Base-by-base conservation (phyloP, 1,284 basidiomycete species). In the Mycena citricolor region DNA sequence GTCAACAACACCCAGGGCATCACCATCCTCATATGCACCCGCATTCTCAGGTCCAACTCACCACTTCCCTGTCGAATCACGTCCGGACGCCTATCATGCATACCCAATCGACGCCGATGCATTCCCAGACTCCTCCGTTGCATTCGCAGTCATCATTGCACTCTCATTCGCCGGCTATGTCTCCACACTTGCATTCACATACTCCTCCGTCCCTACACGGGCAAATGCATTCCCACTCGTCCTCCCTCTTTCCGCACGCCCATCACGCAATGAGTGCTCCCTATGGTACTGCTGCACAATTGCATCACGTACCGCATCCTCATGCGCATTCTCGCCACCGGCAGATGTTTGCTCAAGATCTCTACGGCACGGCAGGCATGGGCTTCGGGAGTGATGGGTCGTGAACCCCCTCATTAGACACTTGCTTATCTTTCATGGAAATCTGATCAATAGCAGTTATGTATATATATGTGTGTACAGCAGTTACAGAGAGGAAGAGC, bases 301-400 rank as follows among this genome's bases (percentile, higher is more conserved):
- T 87, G 79, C 84, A 86, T 56, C 84, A 86, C 52, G 82, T 86
- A 36, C 82, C 84, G 1, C 84, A 86, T 54, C 83, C 84, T 1
- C 83, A 86, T 47, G 81, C 83, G 1, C 83, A 87, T 54, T 78
- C 83, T 0, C 73, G 82, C 22, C 80, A 83, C 52, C 83, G 51
- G 42, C 46, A 52, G 47, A 47, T 55, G 40, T 62, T 73, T 44
- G 49, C 69, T 12, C 71, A 74, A 52, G 61, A 67, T 26, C 62
- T 77, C 33, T 79, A 77, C 37, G 51, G n/a, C n/a, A n/a, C n/a
- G n/a, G n/a, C n/a, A n/a, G n/a, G n/a, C n/a, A n/a, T n/a, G n/a
- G n/a, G n/a, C n/a, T n/a, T n/a, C n/a, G n/a, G n/a, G n/a, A n/a
- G n/a, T n/a, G n/a, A n/a, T n/a, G n/a, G n/a, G n/a, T n/a, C n/a